A percentile compares a stretch with the other conserved stretches of the same genome.
phyloP scores from a whole-genome alignment of 345 rosid genomes.

The Sonneratia alba region DNA sequence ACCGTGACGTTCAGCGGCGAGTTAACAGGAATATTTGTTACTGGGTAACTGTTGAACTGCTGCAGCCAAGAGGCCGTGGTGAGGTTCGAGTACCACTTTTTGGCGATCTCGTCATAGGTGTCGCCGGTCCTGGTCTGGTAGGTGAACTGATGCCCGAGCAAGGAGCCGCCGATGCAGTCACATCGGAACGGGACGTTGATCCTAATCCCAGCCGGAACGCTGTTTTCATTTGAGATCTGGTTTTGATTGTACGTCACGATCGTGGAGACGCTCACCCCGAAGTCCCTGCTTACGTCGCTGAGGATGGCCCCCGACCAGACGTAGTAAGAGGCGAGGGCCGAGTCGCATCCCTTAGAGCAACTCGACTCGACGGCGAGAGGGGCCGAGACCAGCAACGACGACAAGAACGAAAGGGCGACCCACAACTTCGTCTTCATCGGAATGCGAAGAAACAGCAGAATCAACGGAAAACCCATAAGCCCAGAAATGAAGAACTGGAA shows the following conservation, averaged over 20 bases:
- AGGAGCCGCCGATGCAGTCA: conserved; percentile 40
- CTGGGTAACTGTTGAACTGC: conserved; percentile 22
- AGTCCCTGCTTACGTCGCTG: conserved; percentile 27
- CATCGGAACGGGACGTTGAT: conserved; percentile 64
- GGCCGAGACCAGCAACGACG: conserved; percentile 9
- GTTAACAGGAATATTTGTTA: conserved; percentile 25
- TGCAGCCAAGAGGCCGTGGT: conserved; percentile 29
- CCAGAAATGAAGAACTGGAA: neutral
- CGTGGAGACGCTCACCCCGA: conserved; percentile 16
- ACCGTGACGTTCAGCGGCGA: conserved; percentile 45
- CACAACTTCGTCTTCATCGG: conserved; percentile 17
- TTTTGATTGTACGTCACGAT: conserved; percentile 28
- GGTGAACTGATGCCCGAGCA: conserved; percentile 42
- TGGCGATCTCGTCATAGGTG: conserved; percentile 28
- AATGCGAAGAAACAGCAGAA: neutral
- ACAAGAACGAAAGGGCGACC: conserved; percentile 4
- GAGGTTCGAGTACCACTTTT: conserved; percentile 24
- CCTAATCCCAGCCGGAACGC: conserved; percentile 16
- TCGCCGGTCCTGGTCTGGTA: conserved; percentile 16
- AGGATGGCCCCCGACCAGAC: conserved; percentile 26
- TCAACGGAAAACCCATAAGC: neutral
- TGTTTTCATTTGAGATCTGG: conserved; percentile 27
- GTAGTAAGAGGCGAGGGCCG: conserved; percentile 62
- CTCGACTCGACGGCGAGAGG: conserved; percentile 25
- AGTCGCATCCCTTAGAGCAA: conserved; percentile 33